These are phyloP conservation scores for Dichotomopilus funicola DNA, from an alignment of 2,329 filamentous ascomycete species.

Conservation along the genomic window DNA sequence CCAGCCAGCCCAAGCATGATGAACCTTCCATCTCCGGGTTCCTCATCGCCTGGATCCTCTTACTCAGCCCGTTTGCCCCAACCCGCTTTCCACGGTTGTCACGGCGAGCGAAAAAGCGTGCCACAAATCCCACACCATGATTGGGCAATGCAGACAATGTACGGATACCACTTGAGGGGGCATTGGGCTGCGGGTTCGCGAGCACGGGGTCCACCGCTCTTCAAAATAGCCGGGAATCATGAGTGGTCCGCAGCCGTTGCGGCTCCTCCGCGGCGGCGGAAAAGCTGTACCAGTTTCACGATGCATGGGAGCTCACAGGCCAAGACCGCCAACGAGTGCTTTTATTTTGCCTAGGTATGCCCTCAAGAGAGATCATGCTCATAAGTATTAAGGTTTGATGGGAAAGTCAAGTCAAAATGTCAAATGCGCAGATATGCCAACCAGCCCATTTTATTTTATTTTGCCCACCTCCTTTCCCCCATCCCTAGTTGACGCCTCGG, in stretches of 20 bases:
- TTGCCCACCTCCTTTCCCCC: too few species aligned
- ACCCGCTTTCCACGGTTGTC: background rate
- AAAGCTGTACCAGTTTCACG: background rate
- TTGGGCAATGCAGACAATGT: slow-evolving; percentile 5
- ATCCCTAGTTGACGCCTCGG: too few species aligned
- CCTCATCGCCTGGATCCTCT: background rate
- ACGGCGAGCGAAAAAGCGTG: background rate
- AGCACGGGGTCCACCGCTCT: background rate
- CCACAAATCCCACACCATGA: slow-evolving; percentile 3
- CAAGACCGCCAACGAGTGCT: too few species aligned
- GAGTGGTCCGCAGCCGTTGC: background rate
- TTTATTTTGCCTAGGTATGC: too few species aligned
- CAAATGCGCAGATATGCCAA: too few species aligned
- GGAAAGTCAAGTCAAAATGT: too few species aligned
- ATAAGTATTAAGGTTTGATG: too few species aligned
- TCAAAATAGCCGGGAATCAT: slow-evolving; percentile 11
- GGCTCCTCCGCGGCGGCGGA: background rate
- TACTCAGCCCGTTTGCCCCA: slow-evolving; percentile 14
- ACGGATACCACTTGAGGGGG: too few species aligned
- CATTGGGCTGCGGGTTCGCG: too few species aligned
- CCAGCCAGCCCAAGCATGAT: too few species aligned
- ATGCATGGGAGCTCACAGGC: background rate
- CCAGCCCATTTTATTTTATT: too few species aligned
- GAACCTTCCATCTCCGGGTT: background rate
- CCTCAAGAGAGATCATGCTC: too few species aligned